Evolutionary conservation across 495 filamentous ascomycete species (phyloP).

Genomic region (Penicillium arizonense): DNA sequence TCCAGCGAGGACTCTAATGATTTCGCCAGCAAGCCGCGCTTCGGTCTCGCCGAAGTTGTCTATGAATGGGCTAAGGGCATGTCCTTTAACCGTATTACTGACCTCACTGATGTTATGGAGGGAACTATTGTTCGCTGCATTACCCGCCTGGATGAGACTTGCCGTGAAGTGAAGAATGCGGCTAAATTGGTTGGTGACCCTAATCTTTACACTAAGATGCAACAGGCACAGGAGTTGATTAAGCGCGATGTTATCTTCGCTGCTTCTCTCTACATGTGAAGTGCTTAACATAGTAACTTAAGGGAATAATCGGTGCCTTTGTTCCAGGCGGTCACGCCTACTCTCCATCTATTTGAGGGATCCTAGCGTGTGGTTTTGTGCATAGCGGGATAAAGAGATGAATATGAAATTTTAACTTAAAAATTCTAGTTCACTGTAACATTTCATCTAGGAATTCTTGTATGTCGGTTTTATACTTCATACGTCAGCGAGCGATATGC

Average conservation of each 20-base stretch:
- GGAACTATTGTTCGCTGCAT: conserved; percentile 95
- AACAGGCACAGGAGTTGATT: conserved; percentile 93
- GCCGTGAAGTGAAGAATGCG: conserved; percentile 95
- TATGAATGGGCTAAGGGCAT: conserved; percentile 98
- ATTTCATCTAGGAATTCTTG: no score
- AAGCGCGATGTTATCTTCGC: conserved; percentile 93
- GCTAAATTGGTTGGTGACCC: conserved; percentile 97
- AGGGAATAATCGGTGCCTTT: not conserved
- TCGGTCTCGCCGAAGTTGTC: conserved; percentile 94
- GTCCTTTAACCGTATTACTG: conserved; percentile 97
- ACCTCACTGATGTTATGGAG: conserved; percentile 94
- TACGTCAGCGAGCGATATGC: no score
- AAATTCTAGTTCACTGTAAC: no score
- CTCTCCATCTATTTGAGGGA: not conserved
- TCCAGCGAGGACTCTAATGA: conserved; percentile 87
- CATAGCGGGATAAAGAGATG: conserved; percentile 1
- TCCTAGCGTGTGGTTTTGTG: not conserved
- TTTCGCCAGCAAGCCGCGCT: conserved; percentile 81
- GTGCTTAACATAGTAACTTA: not conserved
- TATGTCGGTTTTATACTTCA: no score
- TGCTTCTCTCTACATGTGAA: conserved; percentile 76
- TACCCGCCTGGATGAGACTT: conserved; percentile 90
- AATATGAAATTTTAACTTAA: not conserved
- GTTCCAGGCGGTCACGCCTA: not conserved
- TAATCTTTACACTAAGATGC: conserved; percentile 91